Conservation (phyloP, 495 filamentous ascomycete genomes). For the Pyrenopolyporus hunteri region DNA sequence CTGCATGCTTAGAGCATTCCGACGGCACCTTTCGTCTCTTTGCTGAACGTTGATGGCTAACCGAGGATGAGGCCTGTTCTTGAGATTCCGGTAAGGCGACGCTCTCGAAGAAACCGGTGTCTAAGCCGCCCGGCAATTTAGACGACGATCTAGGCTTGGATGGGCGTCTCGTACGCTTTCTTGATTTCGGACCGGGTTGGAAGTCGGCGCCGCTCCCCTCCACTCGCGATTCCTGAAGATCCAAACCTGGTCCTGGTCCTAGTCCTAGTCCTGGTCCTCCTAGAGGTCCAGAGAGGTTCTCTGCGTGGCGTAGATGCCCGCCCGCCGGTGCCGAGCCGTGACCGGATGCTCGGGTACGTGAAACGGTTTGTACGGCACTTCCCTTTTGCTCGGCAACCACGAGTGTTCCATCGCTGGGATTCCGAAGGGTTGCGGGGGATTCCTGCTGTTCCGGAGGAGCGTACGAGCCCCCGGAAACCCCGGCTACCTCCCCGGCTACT, state of each 20-base stretch:
- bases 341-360: neutral
- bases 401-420: too few relatives aligned
- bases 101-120: neutral
- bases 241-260: neutral
- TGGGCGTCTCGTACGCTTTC: slow-evolving; percentile 8
- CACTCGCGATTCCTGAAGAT: neutral
- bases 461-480: neutral
- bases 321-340: neutral
- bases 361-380: neutral
- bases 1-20: neutral
- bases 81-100: neutral
- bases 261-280: too few relatives aligned
- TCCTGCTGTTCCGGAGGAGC: neutral
- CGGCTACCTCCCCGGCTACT: neutral
- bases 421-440: too few relatives aligned
- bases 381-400: neutral
- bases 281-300: neutral
- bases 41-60: neutral
- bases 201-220: neutral
- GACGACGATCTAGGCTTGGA: neutral
- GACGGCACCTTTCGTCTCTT: slow-evolving; percentile 1
- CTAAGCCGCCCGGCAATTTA: neutral
- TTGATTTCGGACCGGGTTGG: neutral
- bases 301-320: neutral
- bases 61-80: neutral